phyloP scores from a whole-genome alignment of 1,284 basidiomycete genomes.

The Papiliotrema nemorosa region DNA sequence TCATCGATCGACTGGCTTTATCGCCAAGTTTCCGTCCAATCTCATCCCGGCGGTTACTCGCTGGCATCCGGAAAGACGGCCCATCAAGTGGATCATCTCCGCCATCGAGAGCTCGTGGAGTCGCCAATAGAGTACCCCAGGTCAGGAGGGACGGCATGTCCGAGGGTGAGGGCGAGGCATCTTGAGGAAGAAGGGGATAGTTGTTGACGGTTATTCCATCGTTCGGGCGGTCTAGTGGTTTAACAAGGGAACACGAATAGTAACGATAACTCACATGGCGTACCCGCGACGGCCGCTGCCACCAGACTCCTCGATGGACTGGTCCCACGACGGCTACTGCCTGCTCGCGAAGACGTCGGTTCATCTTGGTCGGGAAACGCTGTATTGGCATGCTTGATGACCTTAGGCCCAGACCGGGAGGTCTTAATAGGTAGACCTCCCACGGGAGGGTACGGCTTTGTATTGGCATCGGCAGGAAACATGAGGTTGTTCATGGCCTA shows the following conservation, averaged over 20 bases:
- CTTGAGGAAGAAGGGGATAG: conserved; percentile 70
- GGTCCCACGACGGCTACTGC: conserved; percentile 56
- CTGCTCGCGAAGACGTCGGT: conserved; percentile 48
- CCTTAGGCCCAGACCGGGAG: conserved; percentile 57
- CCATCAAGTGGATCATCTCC: conserved; percentile 55
- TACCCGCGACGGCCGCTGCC: conserved; percentile 78
- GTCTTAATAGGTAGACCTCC: conserved; percentile 29
- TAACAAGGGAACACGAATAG: background rate
- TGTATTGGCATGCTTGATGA: conserved; percentile 73
- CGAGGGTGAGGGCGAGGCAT: conserved; percentile 80
- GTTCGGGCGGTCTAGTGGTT: conserved; percentile 15
- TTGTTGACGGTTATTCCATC: conserved; percentile 54
- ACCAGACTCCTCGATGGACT: conserved; percentile 84
- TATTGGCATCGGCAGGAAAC: conserved; percentile 86
- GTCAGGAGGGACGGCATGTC: conserved; percentile 88
- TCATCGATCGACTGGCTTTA: conserved; percentile 48
- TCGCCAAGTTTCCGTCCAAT: conserved; percentile 73
- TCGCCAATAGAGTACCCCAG: conserved; percentile 82
- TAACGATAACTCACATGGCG: conserved; percentile 45
- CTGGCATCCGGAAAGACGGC: conserved; percentile 66
- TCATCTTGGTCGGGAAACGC: conserved; percentile 64
- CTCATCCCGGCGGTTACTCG: conserved; percentile 67
- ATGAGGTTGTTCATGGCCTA: conserved; percentile 86
- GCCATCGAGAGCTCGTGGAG: conserved; percentile 73
- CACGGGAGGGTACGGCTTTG: conserved; percentile 63